Base-by-base conservation (phyloP, 805 yeast species). In the Kluyveromyces lactis region DNA sequence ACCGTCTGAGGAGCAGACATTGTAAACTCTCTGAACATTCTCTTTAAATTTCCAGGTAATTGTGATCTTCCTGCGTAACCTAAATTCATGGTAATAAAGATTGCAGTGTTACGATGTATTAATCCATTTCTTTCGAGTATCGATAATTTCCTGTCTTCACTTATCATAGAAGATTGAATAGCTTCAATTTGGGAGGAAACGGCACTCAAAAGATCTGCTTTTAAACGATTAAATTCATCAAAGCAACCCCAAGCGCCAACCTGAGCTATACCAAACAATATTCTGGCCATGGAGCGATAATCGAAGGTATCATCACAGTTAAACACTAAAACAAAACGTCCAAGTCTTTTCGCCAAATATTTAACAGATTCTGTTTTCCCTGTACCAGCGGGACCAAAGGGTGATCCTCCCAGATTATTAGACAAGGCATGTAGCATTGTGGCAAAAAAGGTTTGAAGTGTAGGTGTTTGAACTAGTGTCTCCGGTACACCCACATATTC, bases 381-480 rank as follows among this genome's bases (percentile, higher is more conserved):
- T 0, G 97, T 90, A 31, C 97, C 97, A 2, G 97, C 96, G 1
- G 97, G 97, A 0, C 97, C 97, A 58, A 82, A 78, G 1, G 95
- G 81, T 1, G 95, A 81, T 0, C 95, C 95, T n/a, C 97, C 97
- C 7, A 77, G 64, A 26, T 71, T 72, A 48, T 79, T 86, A 26
- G 75, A 71, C 13, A 87, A 56, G 0, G 97, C 89, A 43, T 80
- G 82, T 0, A 83, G 67, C 77, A 89, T 74, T 0, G 87, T 65
- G 7, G 80, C 55, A 53, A 73, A 86, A 41, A 86, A 75, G 4
- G 70, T 65, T 35, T 75, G 75, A 6, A 84, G 68, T 15, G 86
- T 64, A 1, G 90, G 86, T 0, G 97, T 90, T 40, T 75, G 71
- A 0, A 90, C 94, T 17, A 89, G 63, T 40, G 79, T 71, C 15